These are phyloP conservation scores for Trypanosoma platydactyli DNA, from an alignment of 208 protist genomes.

Conservation along the genomic window DNA sequence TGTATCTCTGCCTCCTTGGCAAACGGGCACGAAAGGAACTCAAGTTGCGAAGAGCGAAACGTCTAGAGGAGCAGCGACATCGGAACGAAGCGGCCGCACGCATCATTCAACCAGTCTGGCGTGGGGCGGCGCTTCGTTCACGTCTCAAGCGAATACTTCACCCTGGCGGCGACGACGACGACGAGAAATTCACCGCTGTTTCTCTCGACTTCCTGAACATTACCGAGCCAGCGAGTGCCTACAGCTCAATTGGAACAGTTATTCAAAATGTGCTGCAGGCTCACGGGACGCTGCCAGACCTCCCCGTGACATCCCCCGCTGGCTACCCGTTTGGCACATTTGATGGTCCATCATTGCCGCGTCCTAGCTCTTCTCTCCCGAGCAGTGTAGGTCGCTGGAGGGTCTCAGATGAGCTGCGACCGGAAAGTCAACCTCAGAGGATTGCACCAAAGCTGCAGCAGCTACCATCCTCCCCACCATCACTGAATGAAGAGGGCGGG, in stretches of 20 bases:
- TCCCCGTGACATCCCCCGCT: not conserved
- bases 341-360: too few species aligned
- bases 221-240: slow-evolving; percentile 26
- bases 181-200: slow-evolving; percentile 57
- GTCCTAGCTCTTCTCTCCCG: not conserved
- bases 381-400: not conserved
- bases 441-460: not conserved
- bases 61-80: slow-evolving; percentile 32
- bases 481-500: slow-evolving; percentile 15
- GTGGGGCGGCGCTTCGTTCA: slow-evolving; percentile 71
- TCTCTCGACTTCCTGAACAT: slow-evolving; percentile 28
- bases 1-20: slow-evolving; percentile 31
- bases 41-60: slow-evolving; percentile 16
- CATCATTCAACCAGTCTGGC: slow-evolving; percentile 83
- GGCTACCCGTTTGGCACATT: not conserved
- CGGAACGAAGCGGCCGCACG: slow-evolving; percentile 53
- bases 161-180: slow-evolving; percentile 33
- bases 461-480: not conserved
- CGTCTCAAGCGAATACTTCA: slow-evolving; percentile 62
- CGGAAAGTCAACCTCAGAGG: slow-evolving; percentile 15
- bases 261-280: slow-evolving; percentile 48
- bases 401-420: not conserved
- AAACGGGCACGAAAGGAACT: slow-evolving; percentile 38
- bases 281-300: slow-evolving; percentile 15
- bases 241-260: slow-evolving; percentile 30